Percentiles rank a stretch among this genome's conserved stretches.
phyloP scores from a whole-genome alignment of 208 protist species.

The Crithidia expoeki region DNA sequence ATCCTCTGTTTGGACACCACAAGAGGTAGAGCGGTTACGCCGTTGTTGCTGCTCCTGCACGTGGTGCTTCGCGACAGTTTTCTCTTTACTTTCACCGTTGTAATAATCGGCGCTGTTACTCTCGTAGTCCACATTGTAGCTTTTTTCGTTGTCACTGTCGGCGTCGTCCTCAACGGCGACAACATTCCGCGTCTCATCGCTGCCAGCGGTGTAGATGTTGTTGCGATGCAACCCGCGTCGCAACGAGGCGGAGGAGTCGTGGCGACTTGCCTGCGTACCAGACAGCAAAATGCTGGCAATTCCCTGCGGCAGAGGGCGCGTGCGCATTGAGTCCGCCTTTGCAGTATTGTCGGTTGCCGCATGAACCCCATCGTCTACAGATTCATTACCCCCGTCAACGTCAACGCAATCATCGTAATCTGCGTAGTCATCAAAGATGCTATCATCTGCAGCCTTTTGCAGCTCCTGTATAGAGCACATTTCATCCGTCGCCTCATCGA shows the following conservation, averaged over 20 bases:
- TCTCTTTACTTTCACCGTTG: conserved; percentile 1
- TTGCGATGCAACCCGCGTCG: neutral
- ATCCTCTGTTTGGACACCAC: conserved; percentile 60
- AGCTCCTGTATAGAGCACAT: conserved; percentile 53
- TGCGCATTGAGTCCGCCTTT: too few species aligned
- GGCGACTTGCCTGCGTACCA: neutral
- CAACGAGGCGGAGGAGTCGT: neutral
- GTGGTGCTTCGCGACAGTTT: neutral
- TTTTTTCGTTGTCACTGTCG: neutral
- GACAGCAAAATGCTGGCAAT: conserved; percentile 31
- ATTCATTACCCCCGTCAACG: neutral
- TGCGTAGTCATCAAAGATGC: conserved; percentile 68
- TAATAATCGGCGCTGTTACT: neutral
- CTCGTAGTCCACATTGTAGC: conserved; percentile 8
- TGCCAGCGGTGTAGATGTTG: neutral
- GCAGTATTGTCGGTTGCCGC: too few species aligned
- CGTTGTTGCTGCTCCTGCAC: conserved; percentile 2
- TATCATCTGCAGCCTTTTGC: conserved; percentile 74
- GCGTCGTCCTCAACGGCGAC: neutral
- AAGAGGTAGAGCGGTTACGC: conserved; percentile 39
- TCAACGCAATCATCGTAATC: conserved; percentile 21
- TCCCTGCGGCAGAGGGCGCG: conserved; percentile 20
- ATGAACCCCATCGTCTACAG: too few species aligned
- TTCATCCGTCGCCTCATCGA: neutral
- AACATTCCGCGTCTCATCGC: conserved; percentile 1